Base-by-base conservation (phyloP, 768 basidiomycete genomes). In the Boletales sp. region DNA sequence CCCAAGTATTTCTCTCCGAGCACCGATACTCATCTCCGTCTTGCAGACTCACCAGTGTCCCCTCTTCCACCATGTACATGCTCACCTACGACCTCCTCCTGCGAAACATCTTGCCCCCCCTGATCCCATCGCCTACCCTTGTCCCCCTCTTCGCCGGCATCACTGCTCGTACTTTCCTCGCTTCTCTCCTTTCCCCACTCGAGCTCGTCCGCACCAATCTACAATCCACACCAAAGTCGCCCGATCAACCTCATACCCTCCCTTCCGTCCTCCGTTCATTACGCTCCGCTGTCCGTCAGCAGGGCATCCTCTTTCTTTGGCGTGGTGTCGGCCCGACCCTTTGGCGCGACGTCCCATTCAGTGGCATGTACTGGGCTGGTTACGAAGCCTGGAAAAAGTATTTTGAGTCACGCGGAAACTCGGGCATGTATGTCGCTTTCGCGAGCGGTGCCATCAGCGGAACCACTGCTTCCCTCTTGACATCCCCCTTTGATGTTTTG, bases 271-370 rank as follows among this genome's bases (percentile, higher is more conserved):
- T 94, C 18, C 48, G 70, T 35, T 81, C 86, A 4, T 73, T 94
- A 51, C 76, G 78, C 0, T 64, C 57, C 0, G 69, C 90, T 11
- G 84, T 88, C 11, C 77, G 75, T 21, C 63, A 72, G 31, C 74
- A 87, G 39, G 95, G 94, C 7, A 57, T 84, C 7, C 67, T 72
- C 10, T 86, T 80, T 43, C 77, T 98, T 24, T 99, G 93, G 92
- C 78, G 91, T 46, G 97, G 97, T 0, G 75, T 99, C 8, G 88
- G 88, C 1, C 82, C 94, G 2, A 95, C 93, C 5, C 74, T 99
- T 9, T 97, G 94, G 94, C 81, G 97, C 43, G 97, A 99, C 59
- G 94, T 98, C 7, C 95, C 97, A 0, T 99, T 99, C 66, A 93
- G 90, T 36, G 97, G 94, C 11, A 73, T 95, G 30, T 99, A 99